Base-by-base conservation (phyloP, 768 basidiomycete genomes). In the Melanogaster broomeanus region DNA sequence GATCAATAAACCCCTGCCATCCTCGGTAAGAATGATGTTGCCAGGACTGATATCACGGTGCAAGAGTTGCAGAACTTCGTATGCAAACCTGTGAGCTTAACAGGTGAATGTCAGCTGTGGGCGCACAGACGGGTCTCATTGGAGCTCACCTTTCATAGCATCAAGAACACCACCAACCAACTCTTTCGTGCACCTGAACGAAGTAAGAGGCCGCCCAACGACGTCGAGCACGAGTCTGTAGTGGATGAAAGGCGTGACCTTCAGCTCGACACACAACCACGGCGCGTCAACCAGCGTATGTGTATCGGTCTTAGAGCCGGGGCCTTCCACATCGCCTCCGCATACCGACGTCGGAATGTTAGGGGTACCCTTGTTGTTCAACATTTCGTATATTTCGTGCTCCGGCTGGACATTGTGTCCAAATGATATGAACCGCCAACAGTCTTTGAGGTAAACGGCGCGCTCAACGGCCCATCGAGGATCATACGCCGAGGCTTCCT, bases 11-110 rank as follows among this genome's bases (percentile, higher is more conserved):
- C 60, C 61, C 5, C 41, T 13, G 2, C 53, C 52, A 15, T 52
- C 41, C 2, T 27, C 33, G 2, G 22, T 45, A 13, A 64, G 44
- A 19, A 68, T 30, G 48, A 68, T 53, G 34, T 66, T 68, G 16
- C 52, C 49, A 2, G 35, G 30, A 37, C 62, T 68, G 31, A 64
- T 54, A 27, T 66, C 65, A 10, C 65, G 58, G 46, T 68, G 64
- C 19, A 65, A 51, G 27, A 60, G 45, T 9, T 34, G 27, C 18
- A 53, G 39, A 6, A 52, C 45, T 6, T 45, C 43, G 38, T 48
- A 64, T 9, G 63, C 63, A 13, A 53, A 49, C 30, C 52, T 12
- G 27, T 64, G 63, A 15, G 58, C 65, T 66, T 16, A 5, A 24
- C 21, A 16, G 18, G 9, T 8, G 31, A 8, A n/a, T 11, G 30